A percentile compares a stretch with the other conserved stretches of the same genome.
phyloP scores from a whole-genome alignment of 768 basidiomycete genomes.

The Sporobolomyces roseus region DNA sequence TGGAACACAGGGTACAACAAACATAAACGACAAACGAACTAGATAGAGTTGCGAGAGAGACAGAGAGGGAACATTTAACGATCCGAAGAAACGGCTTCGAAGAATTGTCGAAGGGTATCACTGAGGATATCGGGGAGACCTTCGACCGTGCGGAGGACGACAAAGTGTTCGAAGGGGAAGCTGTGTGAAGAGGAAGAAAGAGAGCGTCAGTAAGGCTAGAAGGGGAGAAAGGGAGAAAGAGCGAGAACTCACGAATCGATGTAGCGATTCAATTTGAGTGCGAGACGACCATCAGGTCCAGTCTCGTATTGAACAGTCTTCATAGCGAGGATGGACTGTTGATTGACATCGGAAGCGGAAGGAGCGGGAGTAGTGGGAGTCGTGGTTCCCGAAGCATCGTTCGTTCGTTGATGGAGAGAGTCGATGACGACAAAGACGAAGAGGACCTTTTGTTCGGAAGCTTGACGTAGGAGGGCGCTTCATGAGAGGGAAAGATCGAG shows the following conservation, averaged over 20 bases:
- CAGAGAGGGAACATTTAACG: background rate
- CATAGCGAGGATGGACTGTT: constrained; percentile 85
- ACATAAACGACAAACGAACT: background rate
- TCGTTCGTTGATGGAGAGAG: constrained; percentile 57
- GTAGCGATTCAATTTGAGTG: constrained; percentile 70
- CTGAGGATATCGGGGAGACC: constrained; percentile 84
- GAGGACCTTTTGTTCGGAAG: constrained; percentile 85
- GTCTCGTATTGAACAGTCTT: constrained; percentile 83
- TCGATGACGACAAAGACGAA: constrained; percentile 95
- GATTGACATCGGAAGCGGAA: constrained; percentile 44
- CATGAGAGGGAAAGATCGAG: too few species aligned
- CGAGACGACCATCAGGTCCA: constrained; percentile 65
- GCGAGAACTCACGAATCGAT: constrained; percentile 16
- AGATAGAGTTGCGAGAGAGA: background rate
- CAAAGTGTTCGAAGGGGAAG: constrained; percentile 97
- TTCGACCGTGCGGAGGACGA: constrained; percentile 85
- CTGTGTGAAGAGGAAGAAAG: background rate
- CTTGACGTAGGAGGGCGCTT: constrained; percentile 66
- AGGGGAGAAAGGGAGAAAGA: background rate
- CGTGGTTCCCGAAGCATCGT: constrained; percentile 25
- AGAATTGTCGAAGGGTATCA: constrained; percentile 77
- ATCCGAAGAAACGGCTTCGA: constrained; percentile 37
- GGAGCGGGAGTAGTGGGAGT: constrained; percentile 4
- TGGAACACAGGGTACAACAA: background rate
- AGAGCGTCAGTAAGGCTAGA: background rate